Evolutionary conservation across 345 rosid genomes (phyloP).

Genomic region (Corchorus capsularis): DNA sequence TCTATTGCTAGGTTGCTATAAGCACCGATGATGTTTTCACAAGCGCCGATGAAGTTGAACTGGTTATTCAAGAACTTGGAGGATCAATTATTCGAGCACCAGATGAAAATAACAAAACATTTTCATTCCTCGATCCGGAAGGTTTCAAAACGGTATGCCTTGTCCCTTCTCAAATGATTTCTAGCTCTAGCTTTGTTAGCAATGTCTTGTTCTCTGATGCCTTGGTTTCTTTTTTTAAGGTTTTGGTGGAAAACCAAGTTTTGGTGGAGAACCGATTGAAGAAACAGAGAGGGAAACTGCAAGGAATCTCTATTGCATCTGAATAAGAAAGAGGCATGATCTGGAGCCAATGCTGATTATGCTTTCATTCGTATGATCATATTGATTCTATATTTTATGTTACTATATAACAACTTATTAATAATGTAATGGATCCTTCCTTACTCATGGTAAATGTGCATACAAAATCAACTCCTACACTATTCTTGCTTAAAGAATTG

Average conservation of each 20-base stretch:
- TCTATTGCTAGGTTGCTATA: constrained; percentile 54
- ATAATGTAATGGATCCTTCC: background rate
- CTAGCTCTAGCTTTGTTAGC: background rate
- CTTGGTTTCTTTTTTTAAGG: constrained; percentile 33
- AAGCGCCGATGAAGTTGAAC: constrained; percentile 72
- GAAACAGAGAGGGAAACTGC: background rate
- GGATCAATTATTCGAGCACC: constrained; percentile 81
- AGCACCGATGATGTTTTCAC: constrained; percentile 87
- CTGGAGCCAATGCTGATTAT: background rate
- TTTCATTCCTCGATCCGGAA: constrained; percentile 75
- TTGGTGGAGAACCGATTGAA: constrained; percentile 72
- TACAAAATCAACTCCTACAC: background rate
- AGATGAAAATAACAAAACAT: constrained; percentile 79
- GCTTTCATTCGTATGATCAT: background rate
- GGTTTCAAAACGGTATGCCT: constrained; percentile 83
- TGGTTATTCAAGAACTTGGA: constrained; percentile 71
- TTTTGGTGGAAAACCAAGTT: constrained; percentile 85
- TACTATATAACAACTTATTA: too few relatives aligned
- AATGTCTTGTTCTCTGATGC: background rate
- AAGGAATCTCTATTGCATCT: background rate
- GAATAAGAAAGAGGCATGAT: background rate
- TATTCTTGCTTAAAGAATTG: too few relatives aligned
- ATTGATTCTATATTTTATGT: too few relatives aligned
- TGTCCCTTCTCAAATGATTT: background rate
- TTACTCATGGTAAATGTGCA: background rate